Evolutionary conservation across 768 basidiomycete species (phyloP), one percentile per base, ranked within the genome.

Genomic region (Lentinula detonsa): DNA sequence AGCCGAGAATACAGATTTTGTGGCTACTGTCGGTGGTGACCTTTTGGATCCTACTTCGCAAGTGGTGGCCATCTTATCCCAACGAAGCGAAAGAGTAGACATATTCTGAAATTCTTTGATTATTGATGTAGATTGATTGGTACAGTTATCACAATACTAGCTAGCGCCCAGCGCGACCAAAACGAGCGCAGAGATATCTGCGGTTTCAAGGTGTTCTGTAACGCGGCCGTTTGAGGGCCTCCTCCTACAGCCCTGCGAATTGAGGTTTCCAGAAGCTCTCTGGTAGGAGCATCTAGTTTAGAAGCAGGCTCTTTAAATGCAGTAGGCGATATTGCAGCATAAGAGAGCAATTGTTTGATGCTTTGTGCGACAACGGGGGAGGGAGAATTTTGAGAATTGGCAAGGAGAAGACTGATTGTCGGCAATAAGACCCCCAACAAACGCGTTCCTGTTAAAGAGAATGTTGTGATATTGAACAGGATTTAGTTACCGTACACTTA

Each of bases 261-360:
- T 0, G 90, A 87, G 49, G 81, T 78, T 70, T 98, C 95, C 56
- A 98, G 71, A 23, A 81, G 73, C 52, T 87, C 85, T 49, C 86
- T 75, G 6, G 78, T 78, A 0, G 78, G 71, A 6, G 77, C 69
- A 31, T 88, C 85, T 21, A 98, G 77, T 52, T 81, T 85, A 8
- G 76, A 80, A 2, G 91, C 88, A 1, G 90, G 91, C 49, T 93
- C 91, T 70, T 91, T 93, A 81, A 98, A 98, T 11, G 88, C 82
- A 3, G 75, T 69, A 0, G 95, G 90, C 3, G 86, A 83, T 0
- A 81, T 73, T 0, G 88, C 81, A 0, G 94, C 94, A 61, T 91
- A 87, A 1, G 78, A 73, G 33, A 98, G 72, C 1, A 97, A 71
- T 55, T 92, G 87, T 2, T 81, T 70, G 21, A 91, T 79, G 2